These are phyloP conservation scores for Apiosordaria backusii DNA, from an alignment of 495 filamentous ascomycete species.

Conservation along the genomic window DNA sequence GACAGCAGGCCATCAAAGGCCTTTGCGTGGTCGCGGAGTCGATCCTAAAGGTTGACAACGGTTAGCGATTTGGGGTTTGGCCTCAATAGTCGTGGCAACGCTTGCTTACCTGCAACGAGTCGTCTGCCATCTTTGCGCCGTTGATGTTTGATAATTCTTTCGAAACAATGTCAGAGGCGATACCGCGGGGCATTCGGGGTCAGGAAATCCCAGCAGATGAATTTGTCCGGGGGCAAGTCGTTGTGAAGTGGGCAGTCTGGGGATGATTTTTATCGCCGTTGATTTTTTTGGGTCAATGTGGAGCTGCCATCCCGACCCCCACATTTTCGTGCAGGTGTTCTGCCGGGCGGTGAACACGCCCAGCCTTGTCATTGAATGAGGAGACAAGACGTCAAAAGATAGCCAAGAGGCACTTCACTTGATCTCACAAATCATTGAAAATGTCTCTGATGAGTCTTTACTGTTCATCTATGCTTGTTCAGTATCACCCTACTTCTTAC, in stretches of 20 bases:
- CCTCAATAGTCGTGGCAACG: neutral
- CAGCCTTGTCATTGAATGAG: neutral
- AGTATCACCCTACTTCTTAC: neutral
- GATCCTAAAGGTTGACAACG: conserved; percentile 55
- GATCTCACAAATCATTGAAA: neutral
- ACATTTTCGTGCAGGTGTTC: conserved; percentile 22
- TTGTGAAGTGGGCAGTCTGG: conserved; percentile 22
- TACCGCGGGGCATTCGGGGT: neutral
- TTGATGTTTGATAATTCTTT: neutral
- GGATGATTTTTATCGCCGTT: conserved; percentile 36
- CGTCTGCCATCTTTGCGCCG: conserved; percentile 27
- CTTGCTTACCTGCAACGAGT: conserved; percentile 29
- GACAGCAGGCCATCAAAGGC: conserved; percentile 90
- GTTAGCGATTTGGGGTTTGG: conserved; percentile 13
- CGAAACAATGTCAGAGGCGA: neutral
- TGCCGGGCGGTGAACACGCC: conserved; percentile 31
- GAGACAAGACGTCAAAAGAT: neutral
- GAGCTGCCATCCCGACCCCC: conserved; percentile 16
- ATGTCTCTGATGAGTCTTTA: neutral
- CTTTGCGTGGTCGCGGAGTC: conserved; percentile 76
- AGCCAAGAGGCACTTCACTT: too few relatives aligned
- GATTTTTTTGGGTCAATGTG: conserved; percentile 34
- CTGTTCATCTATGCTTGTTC: neutral
- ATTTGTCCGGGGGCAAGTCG: conserved; percentile 8
- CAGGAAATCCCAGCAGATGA: neutral